Evolutionary conservation across 2,329 filamentous ascomycete genomes (phyloP), one percentile per base, ranked within the genome.

Genomic region (Neocucurbitaria cava): DNA sequence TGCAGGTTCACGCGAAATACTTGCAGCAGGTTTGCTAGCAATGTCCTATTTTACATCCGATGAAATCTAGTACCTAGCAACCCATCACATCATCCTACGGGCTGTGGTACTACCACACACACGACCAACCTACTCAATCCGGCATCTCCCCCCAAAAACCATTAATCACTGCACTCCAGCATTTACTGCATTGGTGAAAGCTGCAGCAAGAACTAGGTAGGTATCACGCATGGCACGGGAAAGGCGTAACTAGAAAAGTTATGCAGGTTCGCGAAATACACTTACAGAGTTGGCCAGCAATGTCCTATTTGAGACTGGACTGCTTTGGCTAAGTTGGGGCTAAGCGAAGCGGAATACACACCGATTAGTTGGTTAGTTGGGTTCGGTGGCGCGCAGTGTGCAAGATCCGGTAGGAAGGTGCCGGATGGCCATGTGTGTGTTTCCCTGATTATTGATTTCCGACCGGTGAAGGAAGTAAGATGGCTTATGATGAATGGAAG

Each of bases 71-170:
- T n/a, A n/a, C n/a, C n/a, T n/a, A n/a, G n/a, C n/a, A n/a, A n/a
- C n/a, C n/a, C n/a, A n/a, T n/a, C n/a, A n/a, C n/a, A n/a, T n/a
- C n/a, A n/a, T n/a, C n/a, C n/a, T n/a, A n/a, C n/a, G n/a, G n/a
- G n/a, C n/a, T n/a, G n/a, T n/a, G n/a, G n/a, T n/a, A n/a, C n/a
- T n/a, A n/a, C n/a, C n/a, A n/a, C n/a, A n/a, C n/a, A n/a, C n/a
- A n/a, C n/a, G n/a, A n/a, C 13, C 47, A 55, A 58, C 40, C 45
- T 58, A 46, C 58, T 21, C n/a, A n/a, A 33, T 48, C n/a, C 48
- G 43, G 57, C 49, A 57, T 47, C 36, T 47, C 20, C 5, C 4
- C 8, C 18, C 20, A 35, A 42, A 41, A 41, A 18, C 47, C 49
- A 26, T 58, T 9, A 48, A 58, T 45, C 3, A 36, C 54, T 44